A percentile compares a stretch with the other conserved stretches of the same genome.
These are phyloP conservation scores for Rosa hybrid DNA, from an alignment of 331 rosid genomes.

Conservation along the genomic window DNA sequence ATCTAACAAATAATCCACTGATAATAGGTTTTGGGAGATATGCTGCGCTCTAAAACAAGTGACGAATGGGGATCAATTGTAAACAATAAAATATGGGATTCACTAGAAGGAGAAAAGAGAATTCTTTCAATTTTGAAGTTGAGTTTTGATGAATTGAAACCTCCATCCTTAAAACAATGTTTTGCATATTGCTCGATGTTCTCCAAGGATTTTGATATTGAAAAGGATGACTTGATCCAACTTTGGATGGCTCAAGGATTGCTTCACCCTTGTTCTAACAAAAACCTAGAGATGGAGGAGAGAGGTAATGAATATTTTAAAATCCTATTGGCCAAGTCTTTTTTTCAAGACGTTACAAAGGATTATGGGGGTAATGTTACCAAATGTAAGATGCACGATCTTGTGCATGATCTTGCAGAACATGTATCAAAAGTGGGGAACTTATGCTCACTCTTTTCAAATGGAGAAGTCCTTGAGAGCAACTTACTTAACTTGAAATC, in stretches of 20 bases:
- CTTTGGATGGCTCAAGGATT: background rate
- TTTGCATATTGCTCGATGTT: no score
- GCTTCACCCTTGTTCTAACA: background rate
- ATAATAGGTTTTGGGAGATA: no score
- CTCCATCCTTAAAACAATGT: no score
- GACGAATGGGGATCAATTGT: background rate
- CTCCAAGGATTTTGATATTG: no score
- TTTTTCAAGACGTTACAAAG: background rate
- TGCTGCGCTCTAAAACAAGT: no score
- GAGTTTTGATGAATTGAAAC: no score
- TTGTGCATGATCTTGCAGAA: background rate
- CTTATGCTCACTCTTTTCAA: background rate
- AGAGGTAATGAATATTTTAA: background rate
- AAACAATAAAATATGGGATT: background rate
- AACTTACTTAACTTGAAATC: background rate
- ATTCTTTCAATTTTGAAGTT: background rate
- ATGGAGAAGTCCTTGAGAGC: background rate
- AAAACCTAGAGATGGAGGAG: background rate
- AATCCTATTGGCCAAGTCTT: background rate
- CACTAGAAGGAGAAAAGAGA: rapidly evolving
- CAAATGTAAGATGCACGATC: background rate
- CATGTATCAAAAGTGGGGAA: background rate
- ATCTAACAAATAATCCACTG: no score
- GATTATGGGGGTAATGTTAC: background rate
- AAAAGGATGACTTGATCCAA: background rate